Evolutionary conservation across 108 stramenopile genomes (phyloP), one percentile per base, ranked within the genome.

Genomic region (Skeletonema tropicum): DNA sequence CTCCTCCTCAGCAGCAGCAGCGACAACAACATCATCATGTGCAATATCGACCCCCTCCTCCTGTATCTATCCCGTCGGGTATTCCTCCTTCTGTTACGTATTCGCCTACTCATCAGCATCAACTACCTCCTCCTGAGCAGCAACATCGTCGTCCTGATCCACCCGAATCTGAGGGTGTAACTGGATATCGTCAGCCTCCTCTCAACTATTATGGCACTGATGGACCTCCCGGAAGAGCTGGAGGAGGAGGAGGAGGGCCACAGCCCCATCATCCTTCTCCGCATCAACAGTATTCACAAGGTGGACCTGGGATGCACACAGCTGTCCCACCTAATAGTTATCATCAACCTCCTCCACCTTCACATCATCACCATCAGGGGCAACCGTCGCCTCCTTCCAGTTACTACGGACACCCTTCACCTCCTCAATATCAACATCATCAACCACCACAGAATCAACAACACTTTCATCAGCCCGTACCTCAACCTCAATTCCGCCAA

Each of bases 181-280:
- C 80, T 13, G 80, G 80, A 6, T 80, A 74, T 74, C 79, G 73
- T 61, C 80, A 80, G 42, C 80, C 80, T 49, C 80, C 80, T 36
- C 68, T 80, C 61, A 69, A 68, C 36, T 80, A 80, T 42, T 63
- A 52, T 38, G 68, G 70, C 6, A 70, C 39, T 48, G 65, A 33
- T 46, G 77, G 64, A 41, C 23, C 31, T 46, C 45, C 46, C 5
- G 68, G 68, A 21, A 31, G 57, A 33, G 60, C 60, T 1, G 42
- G 62, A 63, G 17, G 48, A 13, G 58, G 31, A n/a, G 26, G 48
- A 11, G 38, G 38, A 35, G 35, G 35, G 6, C 8, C 48, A 64
- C 71, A 66, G 77, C 60, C 23, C 15, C 67, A 55, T 17, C 52
- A 55, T 33, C 42, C 68, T 39, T 38, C 68, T 42, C 76, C 76